Base-by-base conservation (phyloP, 805 yeast genomes). In the Blastobotrys terrestris region DNA sequence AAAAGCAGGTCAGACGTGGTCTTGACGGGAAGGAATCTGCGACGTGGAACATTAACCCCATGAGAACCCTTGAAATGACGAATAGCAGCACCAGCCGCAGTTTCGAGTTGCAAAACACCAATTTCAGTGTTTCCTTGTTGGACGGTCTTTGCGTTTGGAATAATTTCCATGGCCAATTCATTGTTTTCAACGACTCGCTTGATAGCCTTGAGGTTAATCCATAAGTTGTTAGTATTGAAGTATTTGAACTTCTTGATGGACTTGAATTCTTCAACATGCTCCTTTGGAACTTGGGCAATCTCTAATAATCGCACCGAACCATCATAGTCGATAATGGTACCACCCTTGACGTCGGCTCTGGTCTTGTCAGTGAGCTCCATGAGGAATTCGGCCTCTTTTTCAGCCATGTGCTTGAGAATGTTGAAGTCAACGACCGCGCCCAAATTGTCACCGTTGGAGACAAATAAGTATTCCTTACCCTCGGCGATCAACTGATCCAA, bases 311-410 rank as follows among this genome's bases (percentile, higher is more conserved):
- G 83, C 55, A 94, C 96, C 67, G 85, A 83, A 58, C 97, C 98
- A 62, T 89, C 92, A 72, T 94, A 94, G 73, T 89, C 89, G 71
- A 94, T 91, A 71, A 94, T 81, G 60, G 98, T 94, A 77, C 98
- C 99, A 77, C 99, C 99, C 75, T 94, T 94, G 67, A 94, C 99
- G 71, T 94, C 99, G 39, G 99, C 99, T 72, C 98, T 85, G 49
- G 99, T 94, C 77, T 94, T 94, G 75, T 92, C 96, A 51, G 99
- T 94, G 71, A 94, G 82, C 75, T 94, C 99, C 99, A 94, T 94
- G 62, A 94, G 83, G 72, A 92, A 94, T 75, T 94, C 98, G 52
- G 97, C 83, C 53, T 84, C 84, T 39, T 95, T 79, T 66, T 87
- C 94, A 59, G 89, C 72, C 96, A 94, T 91, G 76, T 94, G 97